Base-by-base conservation (phyloP, 768 basidiomycete genomes). In the Russula griseocarnosa region DNA sequence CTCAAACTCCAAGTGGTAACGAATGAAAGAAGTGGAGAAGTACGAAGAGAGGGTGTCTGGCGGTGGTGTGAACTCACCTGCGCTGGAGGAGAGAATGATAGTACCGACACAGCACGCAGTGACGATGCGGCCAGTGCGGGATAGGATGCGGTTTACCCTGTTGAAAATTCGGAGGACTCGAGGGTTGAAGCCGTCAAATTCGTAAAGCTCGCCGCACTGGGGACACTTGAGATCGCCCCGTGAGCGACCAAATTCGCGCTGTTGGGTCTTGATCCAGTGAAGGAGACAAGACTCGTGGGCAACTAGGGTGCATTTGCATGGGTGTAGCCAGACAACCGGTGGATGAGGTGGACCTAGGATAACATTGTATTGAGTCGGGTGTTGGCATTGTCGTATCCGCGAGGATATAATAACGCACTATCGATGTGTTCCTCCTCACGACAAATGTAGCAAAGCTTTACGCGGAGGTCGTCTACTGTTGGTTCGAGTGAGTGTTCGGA, bases 381-480 rank as follows among this genome's bases (percentile, higher is more conserved):
- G 5, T 3, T 5, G 36, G 5, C 26, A 1, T 3, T 5, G 40
- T 4, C 28, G 24, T 59, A 13, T 7, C 10, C n/a, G 14, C 13
- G 22, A 14, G 34, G 30, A 32, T 1, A 10, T 18, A 11, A 51
- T 36, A 32, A 51, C 72, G 22, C 68, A 76, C 81, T 73, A 54
- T 83, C 83, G 62, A 79, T 77, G 3, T 66, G 74, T 63, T 90
- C 88, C 71, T 90, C 88, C 69, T 91, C 89, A 34, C 86, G 76
- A 69, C 90, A 92, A 61, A 92, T 90, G 72, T 88, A 92, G 67
- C 90, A 92, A 13, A 88, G 77, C 72, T 90, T 92, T 66, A 90
- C 83, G 77, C 82, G 59, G 3, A 76, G 72, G 58, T 76, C 75
- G 51, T 76, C 61, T 20, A 76, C 67, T 3, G 73, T 75, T 1